These are phyloP conservation scores for Akanthomyces dipterigenus DNA, from an alignment of 2,329 filamentous ascomycete genomes.

Conservation along the genomic window DNA sequence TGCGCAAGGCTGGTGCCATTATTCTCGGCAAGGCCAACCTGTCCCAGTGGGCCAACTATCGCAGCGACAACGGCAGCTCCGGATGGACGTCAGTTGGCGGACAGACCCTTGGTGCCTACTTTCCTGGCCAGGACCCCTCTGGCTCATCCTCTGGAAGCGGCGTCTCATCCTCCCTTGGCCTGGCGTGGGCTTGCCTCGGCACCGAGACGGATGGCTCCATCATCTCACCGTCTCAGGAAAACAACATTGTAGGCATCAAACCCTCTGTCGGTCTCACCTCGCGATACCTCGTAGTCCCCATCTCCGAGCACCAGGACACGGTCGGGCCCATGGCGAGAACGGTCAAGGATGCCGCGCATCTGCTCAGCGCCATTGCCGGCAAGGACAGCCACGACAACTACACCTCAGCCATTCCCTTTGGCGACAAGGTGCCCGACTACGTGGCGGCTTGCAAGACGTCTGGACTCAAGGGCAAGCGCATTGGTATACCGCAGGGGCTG, in stretches of 20 bases:
- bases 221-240: constrained; percentile 42
- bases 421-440: constrained; percentile 51
- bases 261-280: constrained; percentile 60
- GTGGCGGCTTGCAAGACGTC: constrained; percentile 48
- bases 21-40: constrained; percentile 60
- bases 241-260: constrained; percentile 61
- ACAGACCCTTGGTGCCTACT: constrained; percentile 55
- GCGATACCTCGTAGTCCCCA: constrained; percentile 56
- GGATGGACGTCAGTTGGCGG: constrained; percentile 61
- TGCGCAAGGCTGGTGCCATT: constrained; percentile 52
- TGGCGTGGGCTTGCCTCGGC: constrained; percentile 52
- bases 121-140: constrained; percentile 51
- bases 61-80: constrained; percentile 49
- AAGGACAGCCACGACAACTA: constrained; percentile 53
- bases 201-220: constrained; percentile 61
- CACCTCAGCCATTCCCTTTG: constrained; percentile 54
- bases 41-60: constrained; percentile 56
- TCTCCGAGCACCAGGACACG: constrained; percentile 55
- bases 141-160: constrained; percentile 57
- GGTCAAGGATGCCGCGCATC: constrained; percentile 55
- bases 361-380: constrained; percentile 57
- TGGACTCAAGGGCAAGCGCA: constrained; percentile 48
- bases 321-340: constrained; percentile 57
- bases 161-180: constrained; percentile 55
- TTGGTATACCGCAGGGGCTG: constrained; percentile 57